Evolutionary conservation across 306 rosid genomes (phyloP).

Genomic region (Sophora flavescens): DNA sequence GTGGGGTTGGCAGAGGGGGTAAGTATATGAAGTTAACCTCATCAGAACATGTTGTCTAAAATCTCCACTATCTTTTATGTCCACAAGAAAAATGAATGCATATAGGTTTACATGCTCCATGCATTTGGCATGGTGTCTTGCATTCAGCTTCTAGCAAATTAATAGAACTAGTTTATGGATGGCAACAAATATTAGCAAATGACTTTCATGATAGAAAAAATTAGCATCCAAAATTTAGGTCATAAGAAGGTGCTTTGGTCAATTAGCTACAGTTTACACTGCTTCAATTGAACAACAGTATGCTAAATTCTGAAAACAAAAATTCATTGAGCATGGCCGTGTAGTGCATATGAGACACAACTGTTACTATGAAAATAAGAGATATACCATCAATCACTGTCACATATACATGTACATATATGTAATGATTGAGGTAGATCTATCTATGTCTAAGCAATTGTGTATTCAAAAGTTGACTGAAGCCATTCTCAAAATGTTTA

Average conservation of each 20-base stretch:
- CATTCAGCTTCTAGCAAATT: constrained; percentile 34
- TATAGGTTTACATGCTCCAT: not conserved
- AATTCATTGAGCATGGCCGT: not conserved
- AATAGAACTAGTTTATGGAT: not conserved
- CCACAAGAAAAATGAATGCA: not conserved
- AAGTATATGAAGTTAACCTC: not conserved
- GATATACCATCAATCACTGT: constrained; percentile 8
- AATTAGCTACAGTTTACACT: constrained; percentile 1
- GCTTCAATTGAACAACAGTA: constrained; percentile 13
- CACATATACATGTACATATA: not conserved
- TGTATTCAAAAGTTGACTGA: constrained; percentile 10
- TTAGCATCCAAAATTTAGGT: not conserved
- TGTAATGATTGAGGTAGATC: not conserved
- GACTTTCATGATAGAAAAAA: not conserved
- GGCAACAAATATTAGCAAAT: not conserved
- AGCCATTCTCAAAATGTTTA: constrained; percentile 9
- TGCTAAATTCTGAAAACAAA: constrained; percentile 22
- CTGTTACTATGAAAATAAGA: constrained; percentile 6
- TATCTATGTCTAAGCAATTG: constrained; percentile 14
- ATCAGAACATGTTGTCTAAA: constrained; percentile 4
- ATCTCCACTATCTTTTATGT: constrained; percentile 3
- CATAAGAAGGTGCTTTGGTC: not conserved
- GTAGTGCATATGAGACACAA: not conserved
- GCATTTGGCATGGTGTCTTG: constrained; percentile 12
- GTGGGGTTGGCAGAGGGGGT: not conserved